Conservation (phyloP, 2,329 filamentous ascomycete genomes). For the Penicillium sp. region DNA sequence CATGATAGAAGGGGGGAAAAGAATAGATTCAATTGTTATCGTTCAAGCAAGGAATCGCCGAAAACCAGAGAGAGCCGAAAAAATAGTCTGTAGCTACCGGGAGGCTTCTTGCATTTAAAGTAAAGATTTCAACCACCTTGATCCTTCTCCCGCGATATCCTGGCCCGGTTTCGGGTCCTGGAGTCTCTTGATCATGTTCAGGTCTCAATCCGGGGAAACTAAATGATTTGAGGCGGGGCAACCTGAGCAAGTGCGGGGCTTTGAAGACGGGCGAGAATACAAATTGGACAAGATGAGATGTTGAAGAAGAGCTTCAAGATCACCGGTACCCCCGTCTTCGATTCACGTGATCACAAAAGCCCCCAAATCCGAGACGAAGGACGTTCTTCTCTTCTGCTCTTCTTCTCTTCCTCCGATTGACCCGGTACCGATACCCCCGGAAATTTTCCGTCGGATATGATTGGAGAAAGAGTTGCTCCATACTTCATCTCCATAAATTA, state of each 20-base stretch:
- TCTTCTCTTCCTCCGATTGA: not conserved
- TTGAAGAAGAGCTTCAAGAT: not conserved
- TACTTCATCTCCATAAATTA: not conserved
- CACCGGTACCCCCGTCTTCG: slow-evolving; percentile 5
- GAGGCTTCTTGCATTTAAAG: not conserved
- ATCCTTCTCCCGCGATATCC: slow-evolving; percentile 3
- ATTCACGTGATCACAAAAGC: not conserved
- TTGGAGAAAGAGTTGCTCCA: not conserved
- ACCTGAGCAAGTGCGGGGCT: not conserved
- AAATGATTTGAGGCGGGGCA: not conserved
- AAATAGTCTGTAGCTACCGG: not conserved
- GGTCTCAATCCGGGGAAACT: slow-evolving; percentile 8
- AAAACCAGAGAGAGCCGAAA: not conserved
- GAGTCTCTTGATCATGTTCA: not conserved
- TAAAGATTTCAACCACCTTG: not conserved
- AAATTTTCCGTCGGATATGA: not conserved
- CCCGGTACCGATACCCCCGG: slow-evolving; percentile 8
- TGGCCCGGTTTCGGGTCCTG: not conserved
- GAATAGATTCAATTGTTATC: no score
- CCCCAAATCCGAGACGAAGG: no score
- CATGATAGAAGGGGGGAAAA: not conserved
- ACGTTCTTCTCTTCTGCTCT: no score
- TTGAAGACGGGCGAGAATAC: not conserved
- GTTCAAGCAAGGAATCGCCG: not conserved
- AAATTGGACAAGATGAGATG: not conserved